Conservation (phyloP, 2,329 filamentous ascomycete genomes). For the Neodidymelliopsis sp. region DNA sequence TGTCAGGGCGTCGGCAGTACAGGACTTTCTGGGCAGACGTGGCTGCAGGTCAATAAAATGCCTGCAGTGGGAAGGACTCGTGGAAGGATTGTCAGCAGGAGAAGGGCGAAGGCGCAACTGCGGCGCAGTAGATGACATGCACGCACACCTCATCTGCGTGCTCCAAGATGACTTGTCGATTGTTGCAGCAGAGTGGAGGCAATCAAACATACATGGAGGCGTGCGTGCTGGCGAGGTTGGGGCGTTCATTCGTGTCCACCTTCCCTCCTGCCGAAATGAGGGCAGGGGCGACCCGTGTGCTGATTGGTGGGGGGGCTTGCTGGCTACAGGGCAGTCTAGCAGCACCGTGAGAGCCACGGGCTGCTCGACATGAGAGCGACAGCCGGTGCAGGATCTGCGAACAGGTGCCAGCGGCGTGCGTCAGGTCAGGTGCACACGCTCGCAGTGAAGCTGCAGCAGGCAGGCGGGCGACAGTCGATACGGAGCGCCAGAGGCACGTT, state of each 20-base stretch:
- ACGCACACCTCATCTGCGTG: slow-evolving; percentile 10
- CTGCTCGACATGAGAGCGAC: neutral
- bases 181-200: slow-evolving; percentile 10
- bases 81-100: slow-evolving; percentile 8
- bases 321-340: slow-evolving; percentile 7
- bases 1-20: slow-evolving; percentile 5
- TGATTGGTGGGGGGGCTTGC: slow-evolving; percentile 8
- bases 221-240: slow-evolving; percentile 4
- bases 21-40: slow-evolving; percentile 5
- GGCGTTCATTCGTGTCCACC: slow-evolving; percentile 19
- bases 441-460: slow-evolving; percentile 4
- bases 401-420: slow-evolving; percentile 1
- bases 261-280: slow-evolving; percentile 15
- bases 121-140: slow-evolving; percentile 1
- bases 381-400: slow-evolving; percentile 4
- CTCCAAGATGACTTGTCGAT: neutral
- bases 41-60: slow-evolving; percentile 18
- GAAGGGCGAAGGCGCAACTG: neutral
- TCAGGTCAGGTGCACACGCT: slow-evolving; percentile 2
- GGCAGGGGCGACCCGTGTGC: slow-evolving; percentile 8
- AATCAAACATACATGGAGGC: slow-evolving; percentile 7
- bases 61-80: neutral
- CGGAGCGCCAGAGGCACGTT: slow-evolving; percentile 3
- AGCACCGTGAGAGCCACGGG: neutral
- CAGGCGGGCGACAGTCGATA: neutral